Conservation (phyloP, 176 grass and related monocot species). For the Saccharum officinarum region DNA sequence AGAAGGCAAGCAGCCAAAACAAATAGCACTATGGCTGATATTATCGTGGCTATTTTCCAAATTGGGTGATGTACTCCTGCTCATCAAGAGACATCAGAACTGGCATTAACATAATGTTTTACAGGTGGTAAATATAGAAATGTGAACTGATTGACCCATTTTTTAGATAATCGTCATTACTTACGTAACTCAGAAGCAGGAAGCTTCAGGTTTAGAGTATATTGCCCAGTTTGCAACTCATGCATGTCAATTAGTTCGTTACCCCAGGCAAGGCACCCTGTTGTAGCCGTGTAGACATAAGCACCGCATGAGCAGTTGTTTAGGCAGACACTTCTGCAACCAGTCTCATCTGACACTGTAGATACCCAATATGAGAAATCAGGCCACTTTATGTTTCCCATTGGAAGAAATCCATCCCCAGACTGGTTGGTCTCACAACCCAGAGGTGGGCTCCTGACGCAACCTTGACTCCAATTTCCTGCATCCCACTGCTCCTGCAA, state of each 20-base stretch:
- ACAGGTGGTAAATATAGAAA: constrained; percentile 28
- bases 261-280: constrained; percentile 69
- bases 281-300: constrained; percentile 37
- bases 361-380: constrained; percentile 58
- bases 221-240: constrained; percentile 39
- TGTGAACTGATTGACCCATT: background rate
- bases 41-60: constrained; percentile 46
- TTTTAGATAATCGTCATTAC: constrained; percentile 27
- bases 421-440: constrained; percentile 57
- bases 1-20: constrained; percentile 54
- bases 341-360: constrained; percentile 32
- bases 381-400: constrained; percentile 68
- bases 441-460: constrained; percentile 51
- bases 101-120: constrained; percentile 32
- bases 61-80: constrained; percentile 32
- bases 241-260: constrained; percentile 60
- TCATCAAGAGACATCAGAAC: constrained; percentile 28
- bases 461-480: constrained; percentile 78
- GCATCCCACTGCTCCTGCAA: constrained; percentile 42
- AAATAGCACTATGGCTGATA: constrained; percentile 41
- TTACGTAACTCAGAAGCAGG: constrained; percentile 74
- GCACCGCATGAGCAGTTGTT: constrained; percentile 79
- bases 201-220: constrained; percentile 69
- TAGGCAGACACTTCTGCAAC: constrained; percentile 48
- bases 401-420: constrained; percentile 58